These are phyloP conservation scores for Phytophthora quininea DNA, from an alignment of 352 stramenopile species.

Conservation along the genomic window DNA sequence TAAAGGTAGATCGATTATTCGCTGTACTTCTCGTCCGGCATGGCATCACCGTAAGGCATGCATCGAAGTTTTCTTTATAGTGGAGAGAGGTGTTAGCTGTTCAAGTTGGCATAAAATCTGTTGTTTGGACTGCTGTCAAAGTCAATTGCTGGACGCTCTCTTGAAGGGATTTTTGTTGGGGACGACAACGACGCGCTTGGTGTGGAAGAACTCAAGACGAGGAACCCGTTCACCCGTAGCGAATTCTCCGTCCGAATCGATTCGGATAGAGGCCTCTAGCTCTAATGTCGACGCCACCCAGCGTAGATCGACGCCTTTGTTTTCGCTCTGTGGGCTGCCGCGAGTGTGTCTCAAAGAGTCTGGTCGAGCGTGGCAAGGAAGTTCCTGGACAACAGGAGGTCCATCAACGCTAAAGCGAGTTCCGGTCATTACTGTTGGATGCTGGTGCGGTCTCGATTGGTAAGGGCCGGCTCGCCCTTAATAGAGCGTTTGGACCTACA, in stretches of 20 bases:
- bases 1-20: constrained; percentile 6
- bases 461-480: neutral
- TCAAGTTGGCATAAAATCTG: no score
- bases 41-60: neutral
- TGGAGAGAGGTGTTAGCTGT: neutral
- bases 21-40: neutral
- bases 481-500: constrained; percentile 18
- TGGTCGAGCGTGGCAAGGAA: no score
- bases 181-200: neutral
- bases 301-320: no score
- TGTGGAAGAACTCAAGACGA: neutral
- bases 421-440: constrained; percentile 15
- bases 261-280: neutral
- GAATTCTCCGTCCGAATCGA: neutral
- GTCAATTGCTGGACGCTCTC: no score
- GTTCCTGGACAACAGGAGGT: no score
- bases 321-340: no score
- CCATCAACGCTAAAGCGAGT: constrained; percentile 6
- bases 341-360: no score
- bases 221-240: neutral
- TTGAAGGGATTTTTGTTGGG: no score
- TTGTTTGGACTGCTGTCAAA: no score
- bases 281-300: no score
- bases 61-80: neutral
- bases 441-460: neutral